A percentile compares a stretch with the other conserved stretches of the same genome.
Evolutionary conservation across 345 rosid genomes (phyloP).

Genomic region (Lenwebbia sp.): DNA sequence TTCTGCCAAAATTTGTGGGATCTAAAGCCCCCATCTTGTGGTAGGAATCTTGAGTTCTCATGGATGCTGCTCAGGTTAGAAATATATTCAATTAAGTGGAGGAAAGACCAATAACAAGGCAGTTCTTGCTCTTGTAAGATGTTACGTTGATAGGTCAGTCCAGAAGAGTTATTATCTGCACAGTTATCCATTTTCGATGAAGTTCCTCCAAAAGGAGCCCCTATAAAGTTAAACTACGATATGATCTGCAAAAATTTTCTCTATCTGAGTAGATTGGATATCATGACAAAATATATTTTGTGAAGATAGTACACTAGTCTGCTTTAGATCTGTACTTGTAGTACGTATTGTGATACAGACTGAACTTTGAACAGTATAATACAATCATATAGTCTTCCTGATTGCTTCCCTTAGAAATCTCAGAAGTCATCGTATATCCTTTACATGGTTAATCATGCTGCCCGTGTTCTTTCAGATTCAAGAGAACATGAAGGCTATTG

Average conservation of each 20-base stretch:
- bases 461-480: slow-evolving; percentile 43
- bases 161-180: not conserved
- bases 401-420: not conserved
- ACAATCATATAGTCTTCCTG: not conserved
- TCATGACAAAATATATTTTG: not conserved
- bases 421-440: not conserved
- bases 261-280: not conserved
- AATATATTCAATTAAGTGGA: not conserved
- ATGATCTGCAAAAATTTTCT: not conserved
- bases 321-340: not conserved
- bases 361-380: not conserved
- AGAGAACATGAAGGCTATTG: slow-evolving; percentile 97
- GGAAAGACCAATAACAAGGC: not conserved
- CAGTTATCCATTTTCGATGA: not conserved
- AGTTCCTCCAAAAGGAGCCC: not conserved
- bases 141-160: not conserved
- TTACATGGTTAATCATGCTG: not conserved
- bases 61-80: not conserved
- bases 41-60: not conserved
- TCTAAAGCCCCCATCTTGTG: not conserved
- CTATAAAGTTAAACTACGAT: not conserved
- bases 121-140: not conserved
- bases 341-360: not conserved
- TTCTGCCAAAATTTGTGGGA: not conserved
- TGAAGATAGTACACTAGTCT: not conserved